These are phyloP conservation scores for Leishmania aethiopica DNA, from an alignment of 208 protist genomes.

Conservation along the genomic window DNA sequence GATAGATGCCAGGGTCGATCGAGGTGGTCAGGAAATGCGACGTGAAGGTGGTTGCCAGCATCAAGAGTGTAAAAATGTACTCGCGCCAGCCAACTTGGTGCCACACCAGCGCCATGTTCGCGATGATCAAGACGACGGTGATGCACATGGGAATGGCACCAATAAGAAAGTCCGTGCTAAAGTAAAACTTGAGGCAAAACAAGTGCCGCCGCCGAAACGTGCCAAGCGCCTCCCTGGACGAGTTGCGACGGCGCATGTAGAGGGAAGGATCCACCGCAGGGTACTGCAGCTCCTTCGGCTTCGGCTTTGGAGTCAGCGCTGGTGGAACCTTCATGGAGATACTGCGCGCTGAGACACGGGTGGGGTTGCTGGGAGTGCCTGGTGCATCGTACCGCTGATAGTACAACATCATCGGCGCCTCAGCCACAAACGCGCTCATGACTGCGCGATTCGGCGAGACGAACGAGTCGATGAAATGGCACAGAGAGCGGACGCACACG, in stretches of 20 bases:
- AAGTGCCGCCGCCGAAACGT: slow-evolving; percentile 17
- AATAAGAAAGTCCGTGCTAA: slow-evolving; percentile 40
- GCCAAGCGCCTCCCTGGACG: slow-evolving; percentile 44
- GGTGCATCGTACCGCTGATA: slow-evolving; percentile 18
- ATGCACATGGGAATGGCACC: slow-evolving; percentile 40
- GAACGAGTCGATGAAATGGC: not conserved
- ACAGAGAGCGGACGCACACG: not conserved
- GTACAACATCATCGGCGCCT: slow-evolving; percentile 26
- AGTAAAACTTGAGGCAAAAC: slow-evolving; percentile 42
- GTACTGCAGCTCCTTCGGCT: slow-evolving; percentile 16
- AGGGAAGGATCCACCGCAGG: slow-evolving; percentile 28
- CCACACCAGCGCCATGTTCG: slow-evolving; percentile 62
- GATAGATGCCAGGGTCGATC: slow-evolving; percentile 83
- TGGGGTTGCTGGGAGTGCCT: not conserved
- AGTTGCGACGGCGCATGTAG: slow-evolving; percentile 45
- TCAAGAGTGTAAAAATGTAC: slow-evolving; percentile 34
- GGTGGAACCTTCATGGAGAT: not conserved
- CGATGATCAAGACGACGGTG: slow-evolving; percentile 50
- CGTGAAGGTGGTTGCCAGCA: slow-evolving; percentile 50
- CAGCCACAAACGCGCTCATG: slow-evolving; percentile 26
- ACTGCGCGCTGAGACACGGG: not conserved
- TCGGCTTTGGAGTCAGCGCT: slow-evolving; percentile 10
- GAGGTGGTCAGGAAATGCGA: slow-evolving; percentile 54
- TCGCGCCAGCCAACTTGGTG: slow-evolving; percentile 38
- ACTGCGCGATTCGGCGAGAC: not conserved